Evolutionary conservation across 1,139 yeast species (phyloP).

Genomic region (Meyerozyma athensensis): DNA sequence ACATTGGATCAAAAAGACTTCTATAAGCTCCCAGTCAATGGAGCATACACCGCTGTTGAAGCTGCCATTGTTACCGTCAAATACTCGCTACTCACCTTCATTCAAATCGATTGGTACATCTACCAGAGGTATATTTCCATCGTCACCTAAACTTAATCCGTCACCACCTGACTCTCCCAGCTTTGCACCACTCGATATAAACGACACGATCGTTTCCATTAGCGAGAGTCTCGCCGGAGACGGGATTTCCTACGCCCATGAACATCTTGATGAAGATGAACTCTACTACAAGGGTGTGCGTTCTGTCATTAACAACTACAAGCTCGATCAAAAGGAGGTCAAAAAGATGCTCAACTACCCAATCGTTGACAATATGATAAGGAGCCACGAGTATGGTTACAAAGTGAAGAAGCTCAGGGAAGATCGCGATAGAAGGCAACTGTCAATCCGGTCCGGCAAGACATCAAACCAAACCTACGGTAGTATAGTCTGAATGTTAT

Average conservation of each 20-base stretch:
- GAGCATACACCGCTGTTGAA: constrained; percentile 24
- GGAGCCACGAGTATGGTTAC: constrained; percentile 41
- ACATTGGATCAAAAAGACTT: constrained; percentile 59
- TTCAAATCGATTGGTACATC: constrained; percentile 31
- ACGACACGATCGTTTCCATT: constrained; percentile 16
- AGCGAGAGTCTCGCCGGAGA: constrained; percentile 27
- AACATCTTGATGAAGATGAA: constrained; percentile 41
- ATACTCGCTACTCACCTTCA: constrained; percentile 26
- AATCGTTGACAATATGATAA: constrained; percentile 40
- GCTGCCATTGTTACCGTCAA: constrained; percentile 6
- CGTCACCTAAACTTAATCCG: constrained; percentile 21
- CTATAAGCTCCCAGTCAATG: constrained; percentile 21
- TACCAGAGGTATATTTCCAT: constrained; percentile 27
- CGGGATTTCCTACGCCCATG: constrained; percentile 27
- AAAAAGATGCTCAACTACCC: constrained; percentile 39
- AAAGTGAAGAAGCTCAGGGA: constrained; percentile 37
- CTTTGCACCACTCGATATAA: constrained; percentile 10
- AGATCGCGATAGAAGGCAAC: constrained; percentile 11
- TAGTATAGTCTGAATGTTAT: constrained; percentile 1
- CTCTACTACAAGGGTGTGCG: constrained; percentile 29
- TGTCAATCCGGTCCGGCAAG: constrained; percentile 1
- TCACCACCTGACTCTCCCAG: constrained; percentile 23
- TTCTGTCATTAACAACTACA: constrained; percentile 35
- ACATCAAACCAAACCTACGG: constrained; percentile 1
- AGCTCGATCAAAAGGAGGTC: constrained; percentile 33